phyloP scores from a whole-genome alignment of 2,329 filamentous ascomycete genomes.

The Neodidymelliopsis sp. region DNA sequence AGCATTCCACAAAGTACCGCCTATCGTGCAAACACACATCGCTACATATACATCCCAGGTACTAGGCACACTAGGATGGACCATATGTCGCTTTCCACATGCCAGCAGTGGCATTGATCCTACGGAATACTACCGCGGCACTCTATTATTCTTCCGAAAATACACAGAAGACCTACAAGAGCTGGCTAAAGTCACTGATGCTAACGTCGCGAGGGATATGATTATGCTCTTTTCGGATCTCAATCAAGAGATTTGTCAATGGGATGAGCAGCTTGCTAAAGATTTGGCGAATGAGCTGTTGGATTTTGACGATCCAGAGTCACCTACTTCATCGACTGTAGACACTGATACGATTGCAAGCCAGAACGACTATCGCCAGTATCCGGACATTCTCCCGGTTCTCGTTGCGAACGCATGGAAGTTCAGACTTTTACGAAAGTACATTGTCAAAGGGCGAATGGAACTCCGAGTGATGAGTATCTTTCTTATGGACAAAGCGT shows the following conservation, averaged over 20 bases:
- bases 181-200: constrained; percentile 37
- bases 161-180: constrained; percentile 41
- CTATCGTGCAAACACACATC: constrained; percentile 24
- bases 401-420: constrained; percentile 71
- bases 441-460: constrained; percentile 87
- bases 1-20: constrained; percentile 29
- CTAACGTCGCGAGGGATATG: constrained; percentile 34
- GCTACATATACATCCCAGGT: constrained; percentile 28
- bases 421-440: constrained; percentile 71
- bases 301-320: constrained; percentile 32
- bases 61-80: constrained; percentile 34
- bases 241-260: constrained; percentile 36
- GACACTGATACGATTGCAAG: constrained; percentile 5
- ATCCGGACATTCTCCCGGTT: constrained; percentile 52
- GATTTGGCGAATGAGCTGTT: constrained; percentile 36
- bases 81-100: constrained; percentile 21
- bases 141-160: constrained; percentile 36
- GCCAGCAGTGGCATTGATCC: constrained; percentile 21
- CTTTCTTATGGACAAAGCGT: constrained; percentile 72
- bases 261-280: constrained; percentile 33
- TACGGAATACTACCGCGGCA: constrained; percentile 28
- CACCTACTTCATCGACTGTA: constrained; percentile 26
- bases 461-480: constrained; percentile 84
- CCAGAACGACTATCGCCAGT: constrained; percentile 27
- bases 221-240: constrained; percentile 32